A percentile compares a stretch with the other conserved stretches of the same genome.
Evolutionary conservation across 805 yeast genomes (phyloP).

Genomic region (Isabelozyma pseudorhagii): DNA sequence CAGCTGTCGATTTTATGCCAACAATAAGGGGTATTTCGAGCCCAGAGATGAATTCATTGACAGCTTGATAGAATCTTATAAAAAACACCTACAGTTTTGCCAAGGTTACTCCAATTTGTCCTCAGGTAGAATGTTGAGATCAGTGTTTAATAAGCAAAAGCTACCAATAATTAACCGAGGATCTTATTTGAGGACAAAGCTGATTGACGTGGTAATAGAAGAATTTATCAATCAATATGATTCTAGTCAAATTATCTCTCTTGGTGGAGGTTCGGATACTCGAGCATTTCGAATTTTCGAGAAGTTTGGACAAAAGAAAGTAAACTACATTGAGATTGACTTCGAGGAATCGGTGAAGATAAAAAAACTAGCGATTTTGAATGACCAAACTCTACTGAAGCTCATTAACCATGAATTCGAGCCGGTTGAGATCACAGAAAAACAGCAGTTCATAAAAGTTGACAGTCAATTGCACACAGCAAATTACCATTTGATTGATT

Average conservation of each 20-base stretch:
- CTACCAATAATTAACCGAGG: slow-evolving; percentile 71
- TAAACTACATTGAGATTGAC: slow-evolving; percentile 61
- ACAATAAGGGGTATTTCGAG: slow-evolving; percentile 43
- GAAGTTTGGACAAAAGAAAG: slow-evolving; percentile 10
- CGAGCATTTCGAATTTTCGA: slow-evolving; percentile 52
- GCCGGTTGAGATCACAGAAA: slow-evolving; percentile 7
- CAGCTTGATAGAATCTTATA: slow-evolving; percentile 31
- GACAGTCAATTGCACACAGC: slow-evolving; percentile 30
- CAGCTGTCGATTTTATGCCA: slow-evolving; percentile 60
- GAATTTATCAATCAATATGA: slow-evolving; percentile 33
- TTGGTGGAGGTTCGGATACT: slow-evolving; percentile 85
- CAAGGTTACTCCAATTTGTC: slow-evolving; percentile 37
- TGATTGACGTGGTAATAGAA: slow-evolving; percentile 47
- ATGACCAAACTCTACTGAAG: slow-evolving; percentile 20
- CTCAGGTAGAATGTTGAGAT: slow-evolving; percentile 37
- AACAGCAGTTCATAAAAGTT: slow-evolving; percentile 18
- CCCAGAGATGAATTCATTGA: slow-evolving; percentile 35
- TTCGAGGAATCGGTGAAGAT: slow-evolving; percentile 51
- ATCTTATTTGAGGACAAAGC: slow-evolving; percentile 57
- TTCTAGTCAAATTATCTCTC: slow-evolving; percentile 53
- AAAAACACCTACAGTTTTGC: slow-evolving; percentile 34
- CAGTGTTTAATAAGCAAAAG: slow-evolving; percentile 41
- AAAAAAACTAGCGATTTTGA: slow-evolving; percentile 48
- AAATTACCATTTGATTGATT: slow-evolving; percentile 51
- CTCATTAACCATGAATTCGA: slow-evolving; percentile 15